Percentiles rank a stretch among this genome's conserved stretches.
Conservation (phyloP, 176 grass and related monocot genomes). For the Bolboschoenus planiculmis region DNA sequence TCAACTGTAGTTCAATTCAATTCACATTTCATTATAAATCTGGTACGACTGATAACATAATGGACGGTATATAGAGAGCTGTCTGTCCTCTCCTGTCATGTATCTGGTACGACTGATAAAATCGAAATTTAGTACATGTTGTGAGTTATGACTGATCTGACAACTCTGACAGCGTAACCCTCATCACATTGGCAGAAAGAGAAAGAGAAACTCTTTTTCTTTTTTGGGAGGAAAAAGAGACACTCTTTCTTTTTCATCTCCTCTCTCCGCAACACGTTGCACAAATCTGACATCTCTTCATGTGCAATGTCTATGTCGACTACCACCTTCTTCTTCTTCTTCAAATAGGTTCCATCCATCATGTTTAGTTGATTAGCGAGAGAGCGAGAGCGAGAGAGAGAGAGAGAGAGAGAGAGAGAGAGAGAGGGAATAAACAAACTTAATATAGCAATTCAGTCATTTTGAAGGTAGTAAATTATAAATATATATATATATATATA, state of each 20-base stretch:
- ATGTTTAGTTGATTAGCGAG: too few relatives aligned
- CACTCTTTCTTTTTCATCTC: neutral
- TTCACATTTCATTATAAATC: neutral
- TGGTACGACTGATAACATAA: too few relatives aligned
- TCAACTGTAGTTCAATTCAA: neutral
- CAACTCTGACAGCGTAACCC: neutral
- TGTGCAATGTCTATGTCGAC: neutral
- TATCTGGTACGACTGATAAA: too few relatives aligned
- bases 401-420: too few relatives aligned
- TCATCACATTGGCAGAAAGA: neutral
- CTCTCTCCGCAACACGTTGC: neutral
- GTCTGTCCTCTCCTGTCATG: too few relatives aligned
- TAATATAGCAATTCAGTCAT: too few relatives aligned
- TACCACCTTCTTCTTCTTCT: neutral
- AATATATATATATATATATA: too few relatives aligned
- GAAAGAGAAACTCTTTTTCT: neutral
- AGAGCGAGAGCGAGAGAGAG: too few relatives aligned
- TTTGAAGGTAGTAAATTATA: too few relatives aligned
- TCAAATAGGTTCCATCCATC: too few relatives aligned
- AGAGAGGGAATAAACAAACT: too few relatives aligned
- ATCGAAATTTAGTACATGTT: neutral
- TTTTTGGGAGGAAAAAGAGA: neutral
- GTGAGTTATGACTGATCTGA: neutral
- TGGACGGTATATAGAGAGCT: too few relatives aligned
- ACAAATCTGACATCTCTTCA: neutral